Percentiles rank a stretch among this genome's conserved stretches.
Conservation (phyloP, 2,329 filamentous ascomycete genomes). For the Claviceps africana region DNA sequence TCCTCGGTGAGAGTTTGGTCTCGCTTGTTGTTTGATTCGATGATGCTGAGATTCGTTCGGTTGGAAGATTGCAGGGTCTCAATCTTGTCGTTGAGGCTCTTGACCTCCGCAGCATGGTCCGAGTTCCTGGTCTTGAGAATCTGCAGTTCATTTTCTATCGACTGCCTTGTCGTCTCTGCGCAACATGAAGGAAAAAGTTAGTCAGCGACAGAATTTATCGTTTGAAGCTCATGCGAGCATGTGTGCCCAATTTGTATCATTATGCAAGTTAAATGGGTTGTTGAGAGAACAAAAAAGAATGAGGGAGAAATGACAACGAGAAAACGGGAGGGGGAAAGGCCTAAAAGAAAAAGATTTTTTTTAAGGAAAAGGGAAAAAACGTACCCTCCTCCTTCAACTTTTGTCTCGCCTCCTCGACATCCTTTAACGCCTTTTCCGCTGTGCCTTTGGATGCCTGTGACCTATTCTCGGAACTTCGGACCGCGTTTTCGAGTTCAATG, state of each 20-base stretch:
- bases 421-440: slow-evolving; percentile 69
- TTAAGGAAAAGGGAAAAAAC: slow-evolving; percentile 10
- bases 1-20: slow-evolving; percentile 80
- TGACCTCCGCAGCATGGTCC: slow-evolving; percentile 60
- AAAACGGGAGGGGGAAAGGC: too few species aligned
- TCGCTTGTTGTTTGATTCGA: slow-evolving; percentile 78
- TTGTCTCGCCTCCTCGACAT: slow-evolving; percentile 66
- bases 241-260: not conserved
- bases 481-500: slow-evolving; percentile 84
- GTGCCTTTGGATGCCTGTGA: slow-evolving; percentile 69
- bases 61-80: slow-evolving; percentile 81
- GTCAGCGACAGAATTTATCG: not conserved
- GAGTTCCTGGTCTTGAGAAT: slow-evolving; percentile 60
- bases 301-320: too few species aligned
- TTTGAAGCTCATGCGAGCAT: not conserved
- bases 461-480: slow-evolving; percentile 71
- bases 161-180: slow-evolving; percentile 60
- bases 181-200: not conserved
- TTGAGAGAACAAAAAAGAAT: not conserved
- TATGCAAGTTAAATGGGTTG: not conserved
- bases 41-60: slow-evolving; percentile 73
- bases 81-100: slow-evolving; percentile 69
- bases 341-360: too few species aligned
- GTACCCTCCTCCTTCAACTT: slow-evolving; percentile 74
- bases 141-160: slow-evolving; percentile 71